Evolutionary conservation across 768 basidiomycete species (phyloP).

Genomic region (Phanerochaete carnosa): DNA sequence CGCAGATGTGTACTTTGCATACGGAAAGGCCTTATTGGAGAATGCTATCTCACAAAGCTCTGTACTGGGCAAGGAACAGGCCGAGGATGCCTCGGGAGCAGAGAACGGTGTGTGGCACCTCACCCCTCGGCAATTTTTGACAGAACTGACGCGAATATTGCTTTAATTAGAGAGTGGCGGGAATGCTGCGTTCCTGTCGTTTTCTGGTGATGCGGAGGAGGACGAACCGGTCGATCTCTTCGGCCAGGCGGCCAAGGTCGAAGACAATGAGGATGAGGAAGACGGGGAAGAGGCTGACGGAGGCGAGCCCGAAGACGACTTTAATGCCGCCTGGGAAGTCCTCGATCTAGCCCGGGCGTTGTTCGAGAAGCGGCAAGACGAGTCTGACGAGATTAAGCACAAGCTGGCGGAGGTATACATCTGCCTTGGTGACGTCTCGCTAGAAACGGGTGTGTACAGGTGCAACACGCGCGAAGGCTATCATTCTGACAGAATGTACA

Average conservation of each 20-base stretch:
- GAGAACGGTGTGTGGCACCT: conserved; percentile 31
- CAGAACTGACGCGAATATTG: neutral
- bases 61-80: conserved; percentile 88
- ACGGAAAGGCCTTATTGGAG: conserved; percentile 91
- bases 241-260: conserved; percentile 47
- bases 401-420: conserved; percentile 92
- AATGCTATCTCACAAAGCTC: conserved; percentile 84
- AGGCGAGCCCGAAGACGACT: conserved; percentile 91
- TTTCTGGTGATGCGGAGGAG: conserved; percentile 78
- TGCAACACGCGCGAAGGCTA: neutral
- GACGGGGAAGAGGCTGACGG: conserved; percentile 64
- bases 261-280: conserved; percentile 48
- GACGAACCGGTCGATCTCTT: conserved; percentile 62
- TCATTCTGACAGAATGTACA: conserved; percentile 28
- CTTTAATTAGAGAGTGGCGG: conserved; percentile 30
- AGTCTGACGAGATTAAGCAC: conserved; percentile 61
- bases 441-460: conserved; percentile 80
- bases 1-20: conserved; percentile 86
- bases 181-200: conserved; percentile 66
- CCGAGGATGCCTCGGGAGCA: conserved; percentile 40
- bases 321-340: conserved; percentile 97
- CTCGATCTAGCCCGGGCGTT: conserved; percentile 91
- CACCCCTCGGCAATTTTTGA: neutral
- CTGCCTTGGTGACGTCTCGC: conserved; percentile 90
- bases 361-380: conserved; percentile 65